Evolutionary conservation across 306 rosid genomes (phyloP).

Genomic region (Styphnolobium japonicum): DNA sequence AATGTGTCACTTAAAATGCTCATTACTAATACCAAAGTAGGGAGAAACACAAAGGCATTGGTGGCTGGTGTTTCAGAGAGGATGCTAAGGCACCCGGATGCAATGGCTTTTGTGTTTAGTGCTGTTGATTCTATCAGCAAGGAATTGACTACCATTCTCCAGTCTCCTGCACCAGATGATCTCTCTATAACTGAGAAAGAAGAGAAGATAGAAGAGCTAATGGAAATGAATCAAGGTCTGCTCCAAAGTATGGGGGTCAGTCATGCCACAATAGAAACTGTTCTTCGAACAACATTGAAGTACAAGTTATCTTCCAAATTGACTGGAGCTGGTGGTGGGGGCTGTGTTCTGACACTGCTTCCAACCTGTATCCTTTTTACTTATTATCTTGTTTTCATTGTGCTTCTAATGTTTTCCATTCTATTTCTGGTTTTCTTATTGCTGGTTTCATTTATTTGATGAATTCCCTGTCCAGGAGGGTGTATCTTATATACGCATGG

Average conservation of each 20-base stretch:
- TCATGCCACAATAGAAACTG: slow-evolving; percentile 84
- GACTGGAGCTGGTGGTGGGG: slow-evolving; percentile 99
- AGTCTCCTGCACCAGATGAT: slow-evolving; percentile 58
- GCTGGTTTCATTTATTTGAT: not conserved
- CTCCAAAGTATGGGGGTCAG: slow-evolving; percentile 96
- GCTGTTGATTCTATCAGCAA: slow-evolving; percentile 88
- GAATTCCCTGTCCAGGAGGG: not conserved
- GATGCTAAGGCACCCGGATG: slow-evolving; percentile 70
- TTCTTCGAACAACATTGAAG: slow-evolving; percentile 79
- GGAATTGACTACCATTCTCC: slow-evolving; percentile 64
- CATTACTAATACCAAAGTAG: slow-evolving; percentile 89
- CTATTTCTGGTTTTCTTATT: not conserved
- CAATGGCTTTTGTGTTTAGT: slow-evolving; percentile 75
- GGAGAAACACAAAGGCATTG: slow-evolving; percentile 93
- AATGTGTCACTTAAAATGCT: slow-evolving; percentile 81
- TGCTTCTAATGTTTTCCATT: slow-evolving; percentile 10
- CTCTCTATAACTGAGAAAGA: slow-evolving; percentile 68
- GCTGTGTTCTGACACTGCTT: slow-evolving; percentile 93
- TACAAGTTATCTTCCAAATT: slow-evolving; percentile 83
- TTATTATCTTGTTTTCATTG: slow-evolving; percentile 8
- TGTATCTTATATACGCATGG: not conserved
- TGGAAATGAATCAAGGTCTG: slow-evolving; percentile 97
- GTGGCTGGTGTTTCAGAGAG: slow-evolving; percentile 96
- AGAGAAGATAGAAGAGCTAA: slow-evolving; percentile 74
- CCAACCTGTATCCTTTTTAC: slow-evolving; percentile 81